Percentiles rank a stretch among this genome's conserved stretches.
Evolutionary conservation across 805 yeast species (phyloP).

Genomic region (Torulaspora quercuum): DNA sequence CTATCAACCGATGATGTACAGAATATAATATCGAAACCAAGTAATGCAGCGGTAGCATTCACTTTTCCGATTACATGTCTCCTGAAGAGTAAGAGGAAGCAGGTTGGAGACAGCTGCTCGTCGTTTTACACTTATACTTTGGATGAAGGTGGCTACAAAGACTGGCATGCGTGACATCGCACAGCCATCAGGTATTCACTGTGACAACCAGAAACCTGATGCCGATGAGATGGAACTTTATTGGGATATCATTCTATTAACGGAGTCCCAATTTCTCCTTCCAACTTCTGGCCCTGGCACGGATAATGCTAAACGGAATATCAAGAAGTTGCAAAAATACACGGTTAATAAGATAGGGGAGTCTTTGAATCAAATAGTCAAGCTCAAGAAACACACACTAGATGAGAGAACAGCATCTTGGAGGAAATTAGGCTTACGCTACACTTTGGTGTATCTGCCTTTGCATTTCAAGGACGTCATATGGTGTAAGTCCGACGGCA

Average conservation of each 20-base stretch:
- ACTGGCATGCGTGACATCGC: constrained; percentile 37
- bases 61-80: constrained; percentile 25
- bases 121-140: constrained; percentile 20
- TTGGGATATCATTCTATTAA: constrained; percentile 33
- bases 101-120: constrained; percentile 3
- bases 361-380: constrained; percentile 12
- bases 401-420: constrained; percentile 13
- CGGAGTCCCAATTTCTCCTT: constrained; percentile 29
- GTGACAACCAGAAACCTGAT: neutral
- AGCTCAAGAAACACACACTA: constrained; percentile 2
- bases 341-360: constrained; percentile 18
- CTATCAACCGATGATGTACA: constrained; percentile 20
- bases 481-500: constrained; percentile 26
- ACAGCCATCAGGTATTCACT: constrained; percentile 1
- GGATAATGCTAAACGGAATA: constrained; percentile 2
- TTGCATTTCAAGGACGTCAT: constrained; percentile 23
- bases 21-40: constrained; percentile 14
- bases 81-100: constrained; percentile 19
- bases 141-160: constrained; percentile 24
- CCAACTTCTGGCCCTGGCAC: constrained; percentile 6
- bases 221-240: constrained; percentile 25
- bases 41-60: constrained; percentile 21
- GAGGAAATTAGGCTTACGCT: constrained; percentile 28
- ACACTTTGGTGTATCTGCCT: constrained; percentile 28
- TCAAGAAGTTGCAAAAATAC: constrained; percentile 13